These are phyloP conservation scores for Coniella lustricola DNA, from an alignment of 2,329 filamentous ascomycete genomes.

Conservation along the genomic window DNA sequence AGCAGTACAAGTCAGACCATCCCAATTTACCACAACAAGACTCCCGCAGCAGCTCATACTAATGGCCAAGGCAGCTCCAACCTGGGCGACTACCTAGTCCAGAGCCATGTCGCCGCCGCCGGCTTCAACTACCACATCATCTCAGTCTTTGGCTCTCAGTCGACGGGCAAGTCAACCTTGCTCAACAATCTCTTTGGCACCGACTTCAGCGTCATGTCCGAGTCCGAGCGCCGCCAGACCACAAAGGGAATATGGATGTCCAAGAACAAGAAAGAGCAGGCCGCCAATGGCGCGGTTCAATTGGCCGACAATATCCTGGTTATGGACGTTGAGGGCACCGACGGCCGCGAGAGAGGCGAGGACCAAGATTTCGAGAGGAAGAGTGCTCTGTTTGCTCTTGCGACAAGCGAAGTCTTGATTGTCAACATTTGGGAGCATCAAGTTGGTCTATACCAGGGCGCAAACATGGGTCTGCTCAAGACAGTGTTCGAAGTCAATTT, in stretches of 20 bases:
- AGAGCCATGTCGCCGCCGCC: conserved; percentile 72
- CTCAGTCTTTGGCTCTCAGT: conserved; percentile 97
- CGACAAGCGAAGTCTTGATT: conserved; percentile 94
- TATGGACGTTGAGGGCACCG: conserved; percentile 98
- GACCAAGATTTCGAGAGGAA: conserved; percentile 99
- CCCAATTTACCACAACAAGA: not conserved
- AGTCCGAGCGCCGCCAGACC: conserved; percentile 87
- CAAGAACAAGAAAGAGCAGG: conserved; percentile 71
- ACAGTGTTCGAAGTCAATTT: conserved; percentile 98
- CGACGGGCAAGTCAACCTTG: conserved; percentile 94
- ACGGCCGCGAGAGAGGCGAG: conserved; percentile 91
- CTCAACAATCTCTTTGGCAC: conserved; percentile 95
- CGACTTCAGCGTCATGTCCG: conserved; percentile 95
- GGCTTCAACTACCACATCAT: conserved; percentile 99
- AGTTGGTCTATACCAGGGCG: conserved; percentile 94
- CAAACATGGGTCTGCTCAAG: conserved; percentile 97
- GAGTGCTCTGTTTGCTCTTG: conserved; percentile 92
- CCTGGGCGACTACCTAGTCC: conserved; percentile 73
- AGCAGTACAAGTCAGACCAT: conserved; percentile 80
- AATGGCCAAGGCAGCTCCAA: conserved; percentile 49
- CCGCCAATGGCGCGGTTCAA: conserved; percentile 36
- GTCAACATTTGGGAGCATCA: conserved; percentile 99
- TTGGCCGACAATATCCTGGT: conserved; percentile 99
- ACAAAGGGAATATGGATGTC: conserved; percentile 99
- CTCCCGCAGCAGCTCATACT: conserved; percentile 7